Evolutionary conservation across 163 green algal genomes (phyloP).

Genomic region (Scenedesmus sp.): DNA sequence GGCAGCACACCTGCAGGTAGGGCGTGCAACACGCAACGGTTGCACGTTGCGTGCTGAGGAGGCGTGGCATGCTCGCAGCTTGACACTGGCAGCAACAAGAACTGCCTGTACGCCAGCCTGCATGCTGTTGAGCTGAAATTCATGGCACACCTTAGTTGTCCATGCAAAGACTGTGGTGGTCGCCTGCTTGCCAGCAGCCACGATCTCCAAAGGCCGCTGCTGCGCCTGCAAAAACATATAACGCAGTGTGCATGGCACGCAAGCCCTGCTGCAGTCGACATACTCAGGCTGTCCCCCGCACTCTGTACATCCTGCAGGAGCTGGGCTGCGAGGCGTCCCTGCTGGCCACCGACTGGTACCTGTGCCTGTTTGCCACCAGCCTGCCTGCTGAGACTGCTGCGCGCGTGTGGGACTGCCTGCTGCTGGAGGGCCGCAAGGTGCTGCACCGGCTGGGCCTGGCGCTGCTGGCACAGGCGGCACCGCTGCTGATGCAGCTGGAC

Average conservation of each 20-base stretch:
- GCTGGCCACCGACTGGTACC: conserved; percentile 64
- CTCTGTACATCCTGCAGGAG: conserved; percentile 19
- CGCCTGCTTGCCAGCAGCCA: too few relatives aligned
- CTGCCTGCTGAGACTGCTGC: conserved; percentile 73
- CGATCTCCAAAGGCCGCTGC: too few relatives aligned
- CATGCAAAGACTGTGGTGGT: too few relatives aligned
- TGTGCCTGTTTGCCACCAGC: conserved; percentile 83
- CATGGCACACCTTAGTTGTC: too few relatives aligned
- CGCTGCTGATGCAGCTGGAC: conserved; percentile 33
- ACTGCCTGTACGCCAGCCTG: too few relatives aligned
- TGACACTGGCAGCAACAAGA: too few relatives aligned
- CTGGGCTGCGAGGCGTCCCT: conserved; percentile 54
- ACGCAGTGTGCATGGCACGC: background rate
- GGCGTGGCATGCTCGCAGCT: too few relatives aligned
- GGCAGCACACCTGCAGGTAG: conserved; percentile 38
- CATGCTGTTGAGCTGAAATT: too few relatives aligned
- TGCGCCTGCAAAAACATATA: too few relatives aligned
- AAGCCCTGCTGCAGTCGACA: background rate
- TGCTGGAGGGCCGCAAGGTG: conserved; percentile 76
- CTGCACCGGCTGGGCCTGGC: conserved; percentile 48
- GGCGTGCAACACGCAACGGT: background rate
- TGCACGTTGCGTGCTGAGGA: background rate
- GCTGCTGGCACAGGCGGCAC: background rate
- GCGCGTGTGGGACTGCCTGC: conserved; percentile 81
- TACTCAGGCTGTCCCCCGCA: background rate